phyloP scores from a whole-genome alignment of 228 moss, liverwort and hornwort genomes.

The Sphagnum fallax region DNA sequence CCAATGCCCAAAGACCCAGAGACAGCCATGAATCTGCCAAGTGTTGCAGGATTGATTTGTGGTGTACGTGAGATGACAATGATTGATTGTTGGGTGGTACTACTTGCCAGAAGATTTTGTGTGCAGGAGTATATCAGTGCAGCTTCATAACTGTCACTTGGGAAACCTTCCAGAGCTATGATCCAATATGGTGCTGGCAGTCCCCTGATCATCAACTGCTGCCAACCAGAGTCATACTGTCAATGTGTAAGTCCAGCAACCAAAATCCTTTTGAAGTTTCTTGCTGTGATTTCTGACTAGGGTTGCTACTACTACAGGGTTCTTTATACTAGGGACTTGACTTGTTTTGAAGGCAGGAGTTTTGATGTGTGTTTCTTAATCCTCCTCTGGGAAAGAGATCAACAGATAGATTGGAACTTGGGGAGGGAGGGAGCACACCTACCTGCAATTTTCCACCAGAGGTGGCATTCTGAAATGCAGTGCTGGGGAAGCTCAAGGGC shows the following conservation, averaged over 20 bases:
- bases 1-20: constrained; percentile 21
- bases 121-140: constrained; percentile 54
- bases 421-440: no score
- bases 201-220: constrained; percentile 30
- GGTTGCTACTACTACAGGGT: no score
- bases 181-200: constrained; percentile 29
- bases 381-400: no score
- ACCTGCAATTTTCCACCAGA: constrained; percentile 47
- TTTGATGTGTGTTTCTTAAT: no score
- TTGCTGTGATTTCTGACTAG: no score
- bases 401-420: no score
- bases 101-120: constrained; percentile 7
- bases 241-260: no score
- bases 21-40: constrained; percentile 26
- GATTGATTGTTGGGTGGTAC: constrained; percentile 29
- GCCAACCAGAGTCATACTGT: not conserved
- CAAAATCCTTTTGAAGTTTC: no score
- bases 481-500: constrained; percentile 13
- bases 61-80: constrained; percentile 38
- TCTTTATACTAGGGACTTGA: no score
- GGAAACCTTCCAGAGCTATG: constrained; percentile 47
- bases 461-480: constrained; percentile 37
- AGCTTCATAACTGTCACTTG: constrained; percentile 36
- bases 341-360: no score
- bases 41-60: constrained; percentile 1